Evolutionary conservation across 2,329 filamentous ascomycete species (phyloP), one percentile per base, ranked within the genome.

Genomic region (Pyrenophora tritici-repentis): DNA sequence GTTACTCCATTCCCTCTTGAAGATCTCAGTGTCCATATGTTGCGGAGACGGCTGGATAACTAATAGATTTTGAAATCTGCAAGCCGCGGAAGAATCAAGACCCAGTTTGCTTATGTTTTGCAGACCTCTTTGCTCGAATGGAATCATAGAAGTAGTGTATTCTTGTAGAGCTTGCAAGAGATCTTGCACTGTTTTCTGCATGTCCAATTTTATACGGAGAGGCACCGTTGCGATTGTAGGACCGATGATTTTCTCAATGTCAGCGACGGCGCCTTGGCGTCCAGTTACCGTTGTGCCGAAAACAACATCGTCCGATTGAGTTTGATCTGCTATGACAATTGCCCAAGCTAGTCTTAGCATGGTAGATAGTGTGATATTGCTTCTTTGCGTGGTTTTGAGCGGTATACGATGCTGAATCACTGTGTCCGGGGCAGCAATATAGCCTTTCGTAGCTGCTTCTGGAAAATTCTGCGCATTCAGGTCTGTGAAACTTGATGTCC

Each of bases 41-140:
- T 29, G 38, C 16, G n/a, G n/a, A n/a, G n/a, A n/a, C n/a, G n/a
- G n/a, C n/a, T 83, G 81, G 17, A 84, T 75, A 0, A 84, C 79
- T 2, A 84, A 63, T 3, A 80, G 77, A 0, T 77, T 82, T 3
- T 77, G 75, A 33, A 83, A 70, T 60, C 79, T 83, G 10, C 44
- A 17, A 33, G 39, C 48, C 52, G 48, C 13, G 10, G 35, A 10
- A 4, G 24, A 14, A 13, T 20, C 9, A 2, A 2, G 1, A 13
- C 32, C 24, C 3, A 33, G 0, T 4, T 9, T 3, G 3, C 45
- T 33, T 31, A 73, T 73, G 16, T 67, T 60, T 32, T 70, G 66
- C 37, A 71, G 42, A 12, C 71, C 72, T 29, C 55, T 48, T 3
- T 72, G 68, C 48, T 73, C 63, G 50, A 61, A 67, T 2, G 67